Base-by-base conservation (phyloP, 345 rosid species). In the Lumnitzera racemosa region DNA sequence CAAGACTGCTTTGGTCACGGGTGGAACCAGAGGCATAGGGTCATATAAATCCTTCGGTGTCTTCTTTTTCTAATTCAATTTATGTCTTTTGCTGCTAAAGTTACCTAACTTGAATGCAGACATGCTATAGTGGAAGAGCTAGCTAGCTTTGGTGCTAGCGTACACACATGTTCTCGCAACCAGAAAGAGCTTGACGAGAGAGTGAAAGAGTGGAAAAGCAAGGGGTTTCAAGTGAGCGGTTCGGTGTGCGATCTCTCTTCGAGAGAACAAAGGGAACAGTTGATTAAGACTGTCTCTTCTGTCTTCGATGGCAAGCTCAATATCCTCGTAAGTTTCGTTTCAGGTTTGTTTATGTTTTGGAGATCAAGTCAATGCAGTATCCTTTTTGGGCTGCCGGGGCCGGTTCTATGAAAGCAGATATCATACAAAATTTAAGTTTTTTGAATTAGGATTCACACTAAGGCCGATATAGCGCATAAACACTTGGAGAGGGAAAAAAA, bases 21-120 rank as follows among this genome's bases (percentile, higher is more conserved):
- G 89, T 36, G 92, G 87, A 48, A 83, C 87, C 67, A 67, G 79
- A 55, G 91, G 91, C 70, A 83, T 85, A 20, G 88, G 88, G 92
- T 83, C 27, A 23, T 10, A 20, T 12, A 57, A 11, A 27, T 27
- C 27, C 3, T 54, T 61, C 46, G 51, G 1, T 20, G 27, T 2
- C 31, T 50, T 59, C 13, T 50, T n/a, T 15, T 43, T 15, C 51
- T 47, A 2, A 15, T 4, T 11, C 9, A 1, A n/a, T 1, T 24
- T 5, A 1, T 24, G 43, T n/a, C 41, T n/a, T 56, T 57, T 51
- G 14, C 46, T 13, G 0, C 15, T 41, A 49, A 58, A 3, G 14
- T 46, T 54, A 29, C 47, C 13, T 5, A 3, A 3, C 23, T 1
- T 17, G 49, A 53, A 53, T 3, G 16, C 60, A 82, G 94, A 61